phyloP scores from a whole-genome alignment of 192 early-diverging fungal genomes.

The Phycomyces nitens region DNA sequence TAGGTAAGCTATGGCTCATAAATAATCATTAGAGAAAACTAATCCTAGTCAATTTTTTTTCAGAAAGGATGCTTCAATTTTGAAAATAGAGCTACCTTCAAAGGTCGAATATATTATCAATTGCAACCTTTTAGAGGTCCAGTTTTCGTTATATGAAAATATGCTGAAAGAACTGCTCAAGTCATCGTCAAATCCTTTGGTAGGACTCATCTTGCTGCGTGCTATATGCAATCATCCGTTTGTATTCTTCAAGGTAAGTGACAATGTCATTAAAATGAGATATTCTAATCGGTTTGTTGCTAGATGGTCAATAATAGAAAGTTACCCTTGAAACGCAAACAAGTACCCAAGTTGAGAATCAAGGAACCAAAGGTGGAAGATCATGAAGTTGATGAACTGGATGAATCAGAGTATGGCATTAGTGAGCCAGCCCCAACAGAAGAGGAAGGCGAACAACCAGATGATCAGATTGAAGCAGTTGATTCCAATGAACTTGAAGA shows the following conservation, averaged over 20 bases:
- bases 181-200: not conserved
- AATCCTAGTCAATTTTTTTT: too few relatives aligned
- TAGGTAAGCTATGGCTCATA: constrained; percentile 20
- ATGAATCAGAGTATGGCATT: not conserved
- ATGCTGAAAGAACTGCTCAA: not conserved
- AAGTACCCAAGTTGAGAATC: too few relatives aligned
- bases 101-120: constrained; percentile 72
- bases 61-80: constrained; percentile 46
- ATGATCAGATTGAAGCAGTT: not conserved
- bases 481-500: not conserved
- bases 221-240: constrained; percentile 68
- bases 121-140: constrained; percentile 56
- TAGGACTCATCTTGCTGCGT: constrained; percentile 27
- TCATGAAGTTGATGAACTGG: not conserved
- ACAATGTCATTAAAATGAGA: too few relatives aligned
- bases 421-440: too few relatives aligned
- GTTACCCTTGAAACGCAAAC: too few relatives aligned
- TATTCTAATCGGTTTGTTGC: too few relatives aligned
- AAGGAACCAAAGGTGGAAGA: too few relatives aligned
- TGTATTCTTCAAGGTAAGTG: constrained; percentile 37
- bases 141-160: constrained; percentile 50
- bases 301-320: not conserved
- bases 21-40: too few relatives aligned
- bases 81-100: constrained; percentile 56
- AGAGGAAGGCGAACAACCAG: not conserved